Percentiles rank a stretch among this genome's conserved stretches.
These are phyloP conservation scores for Cryomyces minteri DNA, from an alignment of 495 filamentous ascomycete species.

Conservation along the genomic window DNA sequence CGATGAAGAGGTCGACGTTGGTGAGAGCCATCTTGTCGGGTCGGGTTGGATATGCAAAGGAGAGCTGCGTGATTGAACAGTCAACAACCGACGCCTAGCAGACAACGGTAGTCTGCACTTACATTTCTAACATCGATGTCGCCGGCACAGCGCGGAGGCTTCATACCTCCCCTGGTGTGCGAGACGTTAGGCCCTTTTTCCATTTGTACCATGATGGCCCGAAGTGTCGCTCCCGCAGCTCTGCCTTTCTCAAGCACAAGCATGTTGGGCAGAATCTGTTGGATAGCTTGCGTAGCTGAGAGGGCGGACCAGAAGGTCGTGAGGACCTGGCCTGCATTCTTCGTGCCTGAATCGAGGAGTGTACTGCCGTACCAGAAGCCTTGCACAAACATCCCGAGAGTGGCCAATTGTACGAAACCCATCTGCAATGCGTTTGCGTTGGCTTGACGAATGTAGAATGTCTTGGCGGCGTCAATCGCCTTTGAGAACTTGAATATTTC, in stretches of 20 bases:
- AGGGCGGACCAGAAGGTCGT: conserved; percentile 76
- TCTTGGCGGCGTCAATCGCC: conserved; percentile 38
- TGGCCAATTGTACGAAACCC: conserved; percentile 52
- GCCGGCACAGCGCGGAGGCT: conserved; percentile 33
- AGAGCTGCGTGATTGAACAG: conserved; percentile 32
- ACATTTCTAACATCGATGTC: conserved; percentile 56
- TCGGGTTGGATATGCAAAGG: conserved; percentile 71
- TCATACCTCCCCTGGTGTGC: conserved; percentile 10
- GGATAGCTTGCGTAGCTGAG: conserved; percentile 53
- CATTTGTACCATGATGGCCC: conserved; percentile 23
- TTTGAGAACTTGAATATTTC: conserved; percentile 47
- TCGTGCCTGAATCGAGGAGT: conserved; percentile 34
- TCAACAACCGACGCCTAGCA: not conserved
- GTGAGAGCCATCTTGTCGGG: conserved; percentile 41
- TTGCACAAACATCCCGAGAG: conserved; percentile 66
- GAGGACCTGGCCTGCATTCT: conserved; percentile 50
- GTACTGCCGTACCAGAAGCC: conserved; percentile 80
- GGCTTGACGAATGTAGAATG: conserved; percentile 49
- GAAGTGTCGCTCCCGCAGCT: conserved; percentile 46
- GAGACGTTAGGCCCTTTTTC: conserved; percentile 12
- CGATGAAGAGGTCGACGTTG: conserved; percentile 45
- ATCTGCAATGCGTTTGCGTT: conserved; percentile 49
- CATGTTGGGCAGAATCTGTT: conserved; percentile 54
- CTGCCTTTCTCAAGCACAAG: conserved; percentile 64
- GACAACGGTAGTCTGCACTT: conserved; percentile 9